Evolutionary conservation across 202 grass and related monocot species (phyloP).

Genomic region (Saccharum hybrid): DNA sequence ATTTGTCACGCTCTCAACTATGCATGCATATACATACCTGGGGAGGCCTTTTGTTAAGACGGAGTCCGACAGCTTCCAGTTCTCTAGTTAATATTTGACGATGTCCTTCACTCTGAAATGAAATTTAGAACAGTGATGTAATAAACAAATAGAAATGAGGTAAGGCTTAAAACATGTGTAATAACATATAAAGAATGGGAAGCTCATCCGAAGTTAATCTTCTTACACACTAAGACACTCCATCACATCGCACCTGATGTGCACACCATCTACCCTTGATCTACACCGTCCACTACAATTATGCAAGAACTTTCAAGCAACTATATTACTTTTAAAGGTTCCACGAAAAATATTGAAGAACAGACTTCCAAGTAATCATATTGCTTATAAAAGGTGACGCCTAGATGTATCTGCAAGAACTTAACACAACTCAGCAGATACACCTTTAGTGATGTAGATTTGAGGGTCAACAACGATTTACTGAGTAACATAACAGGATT

Average conservation of each 20-base stretch:
- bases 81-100: conserved; percentile 96
- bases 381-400: background rate
- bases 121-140: conserved; percentile 43
- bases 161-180: conserved; percentile 22
- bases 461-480: background rate
- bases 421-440: too few species aligned
- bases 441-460: background rate
- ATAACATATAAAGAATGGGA: background rate
- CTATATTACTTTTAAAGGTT: conserved; percentile 4
- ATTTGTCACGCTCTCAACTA: conserved; percentile 7
- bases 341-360: conserved; percentile 12
- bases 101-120: conserved; percentile 93
- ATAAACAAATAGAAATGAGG: conserved; percentile 30
- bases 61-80: conserved; percentile 93
- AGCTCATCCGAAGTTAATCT: background rate
- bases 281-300: background rate
- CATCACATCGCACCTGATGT: background rate
- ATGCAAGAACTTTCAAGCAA: conserved; percentile 28
- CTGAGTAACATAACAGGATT: background rate
- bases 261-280: background rate
- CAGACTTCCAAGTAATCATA: conserved; percentile 14
- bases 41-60: conserved; percentile 96
- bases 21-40: conserved; percentile 67
- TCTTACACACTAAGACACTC: background rate
- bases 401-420: background rate